Conservation (phyloP, 768 basidiomycete genomes). For the Rhodosporidiobolus sp. region DNA sequence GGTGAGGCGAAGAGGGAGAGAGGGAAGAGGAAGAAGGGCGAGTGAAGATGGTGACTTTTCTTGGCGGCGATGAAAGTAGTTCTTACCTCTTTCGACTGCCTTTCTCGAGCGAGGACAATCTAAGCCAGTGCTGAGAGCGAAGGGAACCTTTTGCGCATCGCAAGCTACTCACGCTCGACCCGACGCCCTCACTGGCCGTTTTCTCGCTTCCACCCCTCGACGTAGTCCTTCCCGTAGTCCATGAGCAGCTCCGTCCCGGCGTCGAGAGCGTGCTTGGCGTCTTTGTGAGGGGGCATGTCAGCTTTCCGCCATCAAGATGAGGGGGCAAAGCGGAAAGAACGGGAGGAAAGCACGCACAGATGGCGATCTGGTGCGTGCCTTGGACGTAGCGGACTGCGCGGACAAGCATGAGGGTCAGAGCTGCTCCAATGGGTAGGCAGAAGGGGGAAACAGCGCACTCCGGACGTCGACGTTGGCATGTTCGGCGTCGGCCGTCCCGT, state of each 20-base stretch:
- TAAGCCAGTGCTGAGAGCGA: not conserved
- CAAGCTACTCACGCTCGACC: no score
- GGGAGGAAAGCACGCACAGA: not conserved
- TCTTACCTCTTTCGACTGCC: no score
- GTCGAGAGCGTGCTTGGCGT: not conserved
- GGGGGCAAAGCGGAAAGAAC: not conserved
- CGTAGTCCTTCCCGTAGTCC: slow-evolving; percentile 3
- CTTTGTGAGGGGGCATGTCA: not conserved
- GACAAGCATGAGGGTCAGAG: not conserved
- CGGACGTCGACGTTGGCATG: not conserved
- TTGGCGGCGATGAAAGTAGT: no score
- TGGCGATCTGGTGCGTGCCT: slow-evolving; percentile 8
- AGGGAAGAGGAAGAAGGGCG: not conserved
- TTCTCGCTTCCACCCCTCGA: not conserved
- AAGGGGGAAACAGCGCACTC: not conserved
- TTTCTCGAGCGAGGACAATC: no score
- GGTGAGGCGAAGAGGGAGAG: not conserved
- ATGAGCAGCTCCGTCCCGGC: slow-evolving; percentile 8
- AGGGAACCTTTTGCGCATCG: no score
- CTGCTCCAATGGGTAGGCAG: no score
- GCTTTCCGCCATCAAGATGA: no score
- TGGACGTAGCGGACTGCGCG: slow-evolving; percentile 10
- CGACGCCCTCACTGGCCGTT: no score
- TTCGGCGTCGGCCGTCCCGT: not conserved
- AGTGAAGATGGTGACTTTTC: no score